Evolutionary conservation across 805 yeast genomes (phyloP), one percentile per base, ranked within the genome.

Genomic region (Geotrichum ghanense): DNA sequence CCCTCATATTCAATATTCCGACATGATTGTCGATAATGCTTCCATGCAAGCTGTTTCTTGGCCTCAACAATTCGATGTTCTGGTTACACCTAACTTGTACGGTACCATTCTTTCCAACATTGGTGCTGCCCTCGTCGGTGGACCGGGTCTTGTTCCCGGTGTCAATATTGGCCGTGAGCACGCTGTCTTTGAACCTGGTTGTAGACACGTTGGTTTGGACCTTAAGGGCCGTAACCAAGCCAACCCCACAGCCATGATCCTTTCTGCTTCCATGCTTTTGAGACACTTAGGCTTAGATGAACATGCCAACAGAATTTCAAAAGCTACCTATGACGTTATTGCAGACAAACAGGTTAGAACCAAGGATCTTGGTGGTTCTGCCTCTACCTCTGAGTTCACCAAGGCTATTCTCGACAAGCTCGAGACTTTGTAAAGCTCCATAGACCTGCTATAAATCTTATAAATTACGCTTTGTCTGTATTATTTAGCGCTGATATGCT

Each of bases 121-220:
- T 61, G 98, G 97, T 74, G 95, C 97, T 57, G 98, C 92, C 54
- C 76, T 70, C 74, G 83, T 92, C 56, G 97, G 97, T 69, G 96
- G 97, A 59, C 97, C 97, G 66, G 97, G 97, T 70, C 75, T 90
- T 60, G 95, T 90, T 48, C 97, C 98, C 59, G 97, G 97, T 71
- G 96, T 95, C 62, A 87, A 88, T 76, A 89, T 85, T 57, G 98
- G 98, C 70, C 83, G 95, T 70, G 97, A 90, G 61, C 82, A 83
- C 68, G 97, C 97, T 48, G 94, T 90, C 52, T 90, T 92, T 69
- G 98, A 90, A 76, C 97, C 98, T 61, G 98, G 97, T 72, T 89
- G 97, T 73, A 85, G 98, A 78, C 97, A 89, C 74, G 97, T 89
- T 62, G 97, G 97, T 70, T 76, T 90, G 60, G 97, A 90, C 70